phyloP scores from a whole-genome alignment of 176 grass and related monocot genomes.

The Saccharum officinarum region DNA sequence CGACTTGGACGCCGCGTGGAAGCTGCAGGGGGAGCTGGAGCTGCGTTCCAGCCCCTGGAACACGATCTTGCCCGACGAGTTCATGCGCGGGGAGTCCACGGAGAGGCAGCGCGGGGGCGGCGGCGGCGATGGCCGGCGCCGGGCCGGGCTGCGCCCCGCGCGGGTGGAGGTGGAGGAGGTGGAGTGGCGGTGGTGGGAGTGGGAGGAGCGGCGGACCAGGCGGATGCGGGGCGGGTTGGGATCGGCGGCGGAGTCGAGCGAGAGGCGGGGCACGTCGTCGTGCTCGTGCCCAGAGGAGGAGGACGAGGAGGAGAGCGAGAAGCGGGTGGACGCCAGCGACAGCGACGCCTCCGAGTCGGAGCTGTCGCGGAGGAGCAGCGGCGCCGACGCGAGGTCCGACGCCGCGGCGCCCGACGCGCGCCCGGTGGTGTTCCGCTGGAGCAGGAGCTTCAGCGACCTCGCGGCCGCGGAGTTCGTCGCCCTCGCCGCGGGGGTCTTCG shows the following conservation, averaged over 20 bases:
- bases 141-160: slow-evolving; percentile 25
- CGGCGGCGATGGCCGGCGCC: slow-evolving; percentile 13
- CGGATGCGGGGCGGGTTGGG: slow-evolving; percentile 55
- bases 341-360: slow-evolving; percentile 71
- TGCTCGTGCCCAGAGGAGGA: slow-evolving; percentile 71
- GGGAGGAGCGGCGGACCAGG: slow-evolving; percentile 43
- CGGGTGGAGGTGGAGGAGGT: slow-evolving; percentile 11
- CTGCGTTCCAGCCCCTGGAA: slow-evolving; percentile 92
- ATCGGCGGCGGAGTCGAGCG: slow-evolving; percentile 65
- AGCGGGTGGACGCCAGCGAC: slow-evolving; percentile 69
- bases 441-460: slow-evolving; percentile 65
- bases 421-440: slow-evolving; percentile 58
- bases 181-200: slow-evolving; percentile 28
- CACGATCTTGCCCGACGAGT: slow-evolving; percentile 86
- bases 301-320: slow-evolving; percentile 75
- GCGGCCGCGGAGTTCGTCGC: slow-evolving; percentile 31
- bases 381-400: slow-evolving; percentile 47
- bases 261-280: slow-evolving; percentile 74
- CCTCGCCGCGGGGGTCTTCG: too few relatives aligned
- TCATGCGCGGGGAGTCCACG: slow-evolving; percentile 82
- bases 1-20: slow-evolving; percentile 57
- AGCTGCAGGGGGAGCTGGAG: slow-evolving; percentile 79
- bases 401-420: slow-evolving; percentile 21
- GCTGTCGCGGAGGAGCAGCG: slow-evolving; percentile 80
- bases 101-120: slow-evolving; percentile 34